These are phyloP conservation scores for Dalbergia cultrata DNA, from an alignment of 306 rosid genomes.

Conservation along the genomic window DNA sequence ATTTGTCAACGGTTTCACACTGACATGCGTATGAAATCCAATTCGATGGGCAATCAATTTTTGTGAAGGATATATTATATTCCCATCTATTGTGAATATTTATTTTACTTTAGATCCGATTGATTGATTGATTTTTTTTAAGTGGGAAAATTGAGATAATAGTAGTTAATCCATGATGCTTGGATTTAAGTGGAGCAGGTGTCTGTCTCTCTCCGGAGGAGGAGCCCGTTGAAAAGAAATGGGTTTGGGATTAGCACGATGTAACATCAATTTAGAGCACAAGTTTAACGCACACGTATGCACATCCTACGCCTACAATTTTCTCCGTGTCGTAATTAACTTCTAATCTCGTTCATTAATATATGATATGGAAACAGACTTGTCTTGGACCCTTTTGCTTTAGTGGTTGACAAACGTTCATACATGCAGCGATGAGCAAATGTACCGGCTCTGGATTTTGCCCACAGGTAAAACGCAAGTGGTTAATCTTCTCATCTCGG, in stretches of 20 bases:
- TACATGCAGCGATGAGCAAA: background rate
- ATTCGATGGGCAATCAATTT: slow-evolving; percentile 20
- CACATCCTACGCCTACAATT: background rate
- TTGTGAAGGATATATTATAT: slow-evolving; percentile 50
- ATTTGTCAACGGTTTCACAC: slow-evolving; percentile 42
- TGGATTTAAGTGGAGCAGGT: slow-evolving; percentile 34
- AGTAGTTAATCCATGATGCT: slow-evolving; percentile 33
- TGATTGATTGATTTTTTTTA: background rate
- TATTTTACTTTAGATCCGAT: slow-evolving; percentile 10
- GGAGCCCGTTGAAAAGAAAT: slow-evolving; percentile 7
- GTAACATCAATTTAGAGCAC: slow-evolving; percentile 26
- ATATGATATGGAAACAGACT: no score
- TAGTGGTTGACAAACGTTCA: background rate
- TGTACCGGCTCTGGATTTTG: no score
- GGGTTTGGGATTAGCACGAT: slow-evolving; percentile 27
- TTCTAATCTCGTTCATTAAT: background rate
- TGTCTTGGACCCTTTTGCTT: background rate
- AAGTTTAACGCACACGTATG: slow-evolving; percentile 8
- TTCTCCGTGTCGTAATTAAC: background rate
- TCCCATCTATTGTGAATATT: slow-evolving; percentile 32
- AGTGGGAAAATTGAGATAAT: slow-evolving; percentile 27
- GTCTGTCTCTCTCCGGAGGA: background rate
- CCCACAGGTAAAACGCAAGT: no score
- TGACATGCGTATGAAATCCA: slow-evolving; percentile 37
- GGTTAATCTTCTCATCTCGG: no score